phyloP scores from a whole-genome alignment of 768 basidiomycete species.

The Leccinum barrowsii region DNA sequence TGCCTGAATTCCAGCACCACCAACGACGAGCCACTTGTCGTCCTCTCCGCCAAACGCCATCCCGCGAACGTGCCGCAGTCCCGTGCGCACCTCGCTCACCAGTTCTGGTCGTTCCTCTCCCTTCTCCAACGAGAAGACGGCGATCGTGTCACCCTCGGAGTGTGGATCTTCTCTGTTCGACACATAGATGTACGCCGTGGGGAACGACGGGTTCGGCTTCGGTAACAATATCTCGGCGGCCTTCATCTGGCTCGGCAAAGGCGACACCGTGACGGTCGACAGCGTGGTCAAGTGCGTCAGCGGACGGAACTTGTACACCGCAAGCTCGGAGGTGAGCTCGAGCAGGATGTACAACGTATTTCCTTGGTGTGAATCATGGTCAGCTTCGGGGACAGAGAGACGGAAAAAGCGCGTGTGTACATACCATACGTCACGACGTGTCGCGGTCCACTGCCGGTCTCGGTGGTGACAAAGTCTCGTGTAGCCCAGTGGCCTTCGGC shows the following conservation, averaged over 20 bases:
- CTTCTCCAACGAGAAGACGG: slow-evolving; percentile 57
- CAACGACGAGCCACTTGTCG: slow-evolving; percentile 59
- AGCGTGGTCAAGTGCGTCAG: slow-evolving; percentile 39
- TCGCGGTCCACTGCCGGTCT: slow-evolving; percentile 64
- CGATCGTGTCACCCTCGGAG: slow-evolving; percentile 66
- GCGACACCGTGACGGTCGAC: slow-evolving; percentile 47
- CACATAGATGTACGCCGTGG: slow-evolving; percentile 60
- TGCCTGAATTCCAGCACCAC: slow-evolving; percentile 46
- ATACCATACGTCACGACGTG: slow-evolving; percentile 64
- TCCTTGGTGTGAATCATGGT: slow-evolving; percentile 35
- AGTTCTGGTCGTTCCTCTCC: slow-evolving; percentile 43
- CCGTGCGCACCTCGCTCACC: slow-evolving; percentile 62
- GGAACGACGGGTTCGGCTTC: slow-evolving; percentile 45
- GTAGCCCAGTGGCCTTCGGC: slow-evolving; percentile 46
- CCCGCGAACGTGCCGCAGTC: slow-evolving; percentile 66
- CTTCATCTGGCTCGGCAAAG: slow-evolving; percentile 48
- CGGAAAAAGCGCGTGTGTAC: slow-evolving; percentile 15
- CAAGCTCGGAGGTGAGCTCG: slow-evolving; percentile 60
- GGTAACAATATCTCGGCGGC: slow-evolving; percentile 72
- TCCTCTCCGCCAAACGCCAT: slow-evolving; percentile 65
- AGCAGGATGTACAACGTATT: slow-evolving; percentile 62
- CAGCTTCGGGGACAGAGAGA: no score
- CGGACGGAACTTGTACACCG: slow-evolving; percentile 49
- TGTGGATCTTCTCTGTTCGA: slow-evolving; percentile 76
- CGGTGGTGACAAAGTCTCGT: slow-evolving; percentile 44